These are phyloP conservation scores for Eucalyptus sp. DNA, from an alignment of 345 rosid genomes.

Conservation along the genomic window DNA sequence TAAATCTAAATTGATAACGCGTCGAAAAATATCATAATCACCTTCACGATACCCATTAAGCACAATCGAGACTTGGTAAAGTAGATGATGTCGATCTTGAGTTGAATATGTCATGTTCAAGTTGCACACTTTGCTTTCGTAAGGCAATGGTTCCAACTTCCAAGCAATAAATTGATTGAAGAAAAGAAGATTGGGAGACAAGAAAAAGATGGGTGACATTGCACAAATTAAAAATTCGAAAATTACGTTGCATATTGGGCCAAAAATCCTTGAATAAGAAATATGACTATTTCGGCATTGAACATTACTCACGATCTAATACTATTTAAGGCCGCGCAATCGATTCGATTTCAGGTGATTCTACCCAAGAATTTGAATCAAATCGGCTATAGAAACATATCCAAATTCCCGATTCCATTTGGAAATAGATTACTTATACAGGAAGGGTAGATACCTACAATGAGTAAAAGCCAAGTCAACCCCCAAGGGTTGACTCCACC, in stretches of 20 bases:
- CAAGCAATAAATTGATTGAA: background rate
- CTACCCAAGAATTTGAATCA: background rate
- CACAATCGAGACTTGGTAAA: accelerated
- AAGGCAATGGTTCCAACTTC: background rate
- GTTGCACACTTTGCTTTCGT: background rate
- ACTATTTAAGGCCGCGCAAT: too few species aligned
- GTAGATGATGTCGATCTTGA: background rate
- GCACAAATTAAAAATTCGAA: background rate
- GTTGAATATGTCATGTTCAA: background rate
- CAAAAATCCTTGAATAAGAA: background rate
- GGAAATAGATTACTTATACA: background rate
- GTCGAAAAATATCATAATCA: background rate
- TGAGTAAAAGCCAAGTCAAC: background rate
- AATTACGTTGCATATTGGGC: accelerated
- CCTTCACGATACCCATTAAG: background rate
- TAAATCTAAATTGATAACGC: background rate
- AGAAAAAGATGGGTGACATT: background rate
- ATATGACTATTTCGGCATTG: background rate
- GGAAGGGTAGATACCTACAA: background rate
- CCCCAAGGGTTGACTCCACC: background rate
- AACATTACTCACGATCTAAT: background rate
- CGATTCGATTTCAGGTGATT: too few species aligned
- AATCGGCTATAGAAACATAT: background rate
- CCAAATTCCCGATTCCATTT: background rate
- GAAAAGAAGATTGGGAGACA: background rate